Evolutionary conservation across 768 basidiomycete genomes (phyloP).

Genomic region (Pilatotrama ljubarskyi): DNA sequence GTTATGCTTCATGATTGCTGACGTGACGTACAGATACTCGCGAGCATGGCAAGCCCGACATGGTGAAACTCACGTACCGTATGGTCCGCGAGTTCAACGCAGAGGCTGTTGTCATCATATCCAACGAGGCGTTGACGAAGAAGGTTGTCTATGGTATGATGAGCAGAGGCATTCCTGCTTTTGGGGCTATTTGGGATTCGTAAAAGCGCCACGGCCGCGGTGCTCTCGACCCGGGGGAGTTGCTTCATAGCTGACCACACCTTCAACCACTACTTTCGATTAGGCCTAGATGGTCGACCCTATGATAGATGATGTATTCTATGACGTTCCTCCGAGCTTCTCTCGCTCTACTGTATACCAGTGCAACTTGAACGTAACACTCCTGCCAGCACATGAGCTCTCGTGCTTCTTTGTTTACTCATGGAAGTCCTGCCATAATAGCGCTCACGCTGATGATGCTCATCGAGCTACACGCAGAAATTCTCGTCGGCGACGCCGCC

Average conservation of each 20-base stretch:
- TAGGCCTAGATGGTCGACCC: not conserved
- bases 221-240: too few species aligned
- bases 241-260: not conserved
- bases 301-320: not conserved
- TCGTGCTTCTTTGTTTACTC: too few species aligned
- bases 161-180: conserved; percentile 55
- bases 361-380: too few species aligned
- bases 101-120: conserved; percentile 55
- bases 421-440: too few species aligned
- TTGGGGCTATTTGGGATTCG: conserved; percentile 60
- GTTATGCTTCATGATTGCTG: not conserved
- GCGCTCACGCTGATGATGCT: too few species aligned
- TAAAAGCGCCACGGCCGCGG: conserved; percentile 17
- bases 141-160: conserved; percentile 55
- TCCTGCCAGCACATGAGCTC: too few species aligned
- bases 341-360: too few species aligned
- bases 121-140: conserved; percentile 51
- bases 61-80: conserved; percentile 33
- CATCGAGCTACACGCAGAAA: too few species aligned
- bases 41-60: conserved; percentile 33
- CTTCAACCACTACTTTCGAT: too few species aligned
- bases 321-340: not conserved
- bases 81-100: conserved; percentile 34
- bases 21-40: conserved; percentile 24
- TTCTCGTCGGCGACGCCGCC: too few species aligned